phyloP scores from a whole-genome alignment of 139 green algal genomes.

The Chlamydomonas eustigma region DNA sequence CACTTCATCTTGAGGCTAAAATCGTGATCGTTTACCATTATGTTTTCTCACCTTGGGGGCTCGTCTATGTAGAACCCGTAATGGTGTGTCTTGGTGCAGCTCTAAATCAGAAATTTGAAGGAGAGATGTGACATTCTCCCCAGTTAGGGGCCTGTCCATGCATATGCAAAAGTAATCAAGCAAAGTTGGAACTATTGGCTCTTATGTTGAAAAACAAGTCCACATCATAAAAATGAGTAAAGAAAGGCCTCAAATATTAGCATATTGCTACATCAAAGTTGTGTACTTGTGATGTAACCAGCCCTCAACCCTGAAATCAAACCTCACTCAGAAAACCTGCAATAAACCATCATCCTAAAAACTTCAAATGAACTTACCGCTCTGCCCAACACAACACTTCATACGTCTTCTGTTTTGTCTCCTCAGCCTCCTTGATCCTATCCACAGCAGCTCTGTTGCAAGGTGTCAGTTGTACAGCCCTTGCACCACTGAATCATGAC shows the following conservation, averaged over 20 bases:
- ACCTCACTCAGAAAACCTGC: too few relatives aligned
- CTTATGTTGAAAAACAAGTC: too few relatives aligned
- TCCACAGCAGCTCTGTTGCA: conserved; percentile 25
- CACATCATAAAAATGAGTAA: too few relatives aligned
- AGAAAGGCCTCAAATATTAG: too few relatives aligned
- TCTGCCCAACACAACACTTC: conserved; percentile 13
- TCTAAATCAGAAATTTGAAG: conserved; percentile 37
- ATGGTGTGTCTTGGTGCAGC: conserved; percentile 78
- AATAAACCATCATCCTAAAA: too few relatives aligned
- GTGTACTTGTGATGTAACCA: too few relatives aligned
- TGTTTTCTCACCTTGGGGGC: conserved; percentile 53
- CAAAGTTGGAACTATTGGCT: too few relatives aligned
- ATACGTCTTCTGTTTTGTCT: conserved; percentile 81
- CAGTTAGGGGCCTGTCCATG: conserved; percentile 22
- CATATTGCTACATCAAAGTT: too few relatives aligned
- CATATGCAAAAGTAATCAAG: too few relatives aligned
- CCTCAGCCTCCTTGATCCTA: conserved; percentile 64
- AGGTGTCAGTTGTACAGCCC: conserved; percentile 29
- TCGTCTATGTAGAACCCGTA: conserved; percentile 77
- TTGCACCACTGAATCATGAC: conserved; percentile 43
- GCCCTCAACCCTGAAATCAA: too few relatives aligned
- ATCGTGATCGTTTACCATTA: too few relatives aligned
- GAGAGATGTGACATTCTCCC: conserved; percentile 41
- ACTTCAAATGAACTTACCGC: not conserved
- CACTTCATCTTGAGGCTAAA: too few relatives aligned